phyloP scores from a whole-genome alignment of 805 yeast genomes.

The Candida khao-thaluensis region DNA sequence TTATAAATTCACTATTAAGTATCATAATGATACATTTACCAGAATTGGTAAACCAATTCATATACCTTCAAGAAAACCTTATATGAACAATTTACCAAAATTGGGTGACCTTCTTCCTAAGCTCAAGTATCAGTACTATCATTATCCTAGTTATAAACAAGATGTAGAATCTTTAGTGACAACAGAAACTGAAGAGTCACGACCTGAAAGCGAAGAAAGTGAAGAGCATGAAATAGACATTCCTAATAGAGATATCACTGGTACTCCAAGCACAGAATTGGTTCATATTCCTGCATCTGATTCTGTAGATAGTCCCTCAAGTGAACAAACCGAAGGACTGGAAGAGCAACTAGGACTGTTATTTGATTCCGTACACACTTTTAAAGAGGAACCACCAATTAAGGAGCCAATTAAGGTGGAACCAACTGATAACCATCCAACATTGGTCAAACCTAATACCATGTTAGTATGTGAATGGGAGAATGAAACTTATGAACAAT shows the following conservation, averaged over 20 bases:
- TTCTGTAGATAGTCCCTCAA: conserved; percentile 2
- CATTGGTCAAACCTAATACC: conserved; percentile 22
- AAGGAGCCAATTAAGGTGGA: neutral
- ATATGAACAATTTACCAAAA: conserved; percentile 39
- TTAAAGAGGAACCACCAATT: conserved; percentile 12
- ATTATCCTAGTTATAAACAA: conserved; percentile 24
- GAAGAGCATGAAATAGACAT: conserved; percentile 3
- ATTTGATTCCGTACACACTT: conserved; percentile 19
- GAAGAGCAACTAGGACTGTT: conserved; percentile 17
- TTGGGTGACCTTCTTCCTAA: conserved; percentile 29
- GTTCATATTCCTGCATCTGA: conserved; percentile 8
- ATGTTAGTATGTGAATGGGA: conserved; percentile 68
- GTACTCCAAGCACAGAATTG: conserved; percentile 12
- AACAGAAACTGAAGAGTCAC: neutral
- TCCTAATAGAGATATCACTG: conserved; percentile 4
- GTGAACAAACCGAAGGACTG: conserved; percentile 12
- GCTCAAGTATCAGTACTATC: conserved; percentile 30
- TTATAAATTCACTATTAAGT: conserved; percentile 48
- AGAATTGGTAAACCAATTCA: conserved; percentile 28
- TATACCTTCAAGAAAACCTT: conserved; percentile 47
- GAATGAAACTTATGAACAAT: conserved; percentile 43
- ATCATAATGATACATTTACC: conserved; percentile 17
- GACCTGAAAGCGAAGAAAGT: neutral
- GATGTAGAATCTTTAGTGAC: neutral
- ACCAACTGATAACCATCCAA: conserved; percentile 18